Percentiles rank a stretch among this genome's conserved stretches.
phyloP scores from a whole-genome alignment of 1,284 basidiomycete genomes.

The Ceratobasidium sp. region DNA sequence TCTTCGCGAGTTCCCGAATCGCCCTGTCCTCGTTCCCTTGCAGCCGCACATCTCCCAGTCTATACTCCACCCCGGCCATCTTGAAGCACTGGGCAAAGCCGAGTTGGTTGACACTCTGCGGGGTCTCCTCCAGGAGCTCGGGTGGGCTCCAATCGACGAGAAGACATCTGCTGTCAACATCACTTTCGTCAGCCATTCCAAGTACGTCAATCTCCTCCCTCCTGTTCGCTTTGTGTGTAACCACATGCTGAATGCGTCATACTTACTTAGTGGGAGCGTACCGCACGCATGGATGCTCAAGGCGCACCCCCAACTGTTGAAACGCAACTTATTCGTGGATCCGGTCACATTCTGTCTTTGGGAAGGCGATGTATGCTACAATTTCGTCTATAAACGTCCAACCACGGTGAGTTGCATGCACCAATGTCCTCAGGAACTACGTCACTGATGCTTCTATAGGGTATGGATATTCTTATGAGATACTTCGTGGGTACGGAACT shows the following conservation, averaged over 20 bases:
- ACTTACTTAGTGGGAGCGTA: slow-evolving; percentile 78
- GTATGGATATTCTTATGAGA: slow-evolving; percentile 81
- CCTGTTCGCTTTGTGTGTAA: slow-evolving; percentile 26
- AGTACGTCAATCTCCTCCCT: slow-evolving; percentile 67
- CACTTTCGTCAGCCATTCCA: slow-evolving; percentile 88
- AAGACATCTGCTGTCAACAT: slow-evolving; percentile 56
- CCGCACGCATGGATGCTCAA: slow-evolving; percentile 89
- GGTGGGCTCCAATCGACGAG: slow-evolving; percentile 67
- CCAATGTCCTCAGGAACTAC: slow-evolving; percentile 45
- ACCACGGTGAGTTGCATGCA: slow-evolving; percentile 65
- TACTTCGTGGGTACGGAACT: slow-evolving; percentile 90
- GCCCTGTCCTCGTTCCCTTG: slow-evolving; percentile 82
- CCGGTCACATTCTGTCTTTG: slow-evolving; percentile 90
- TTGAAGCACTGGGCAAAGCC: slow-evolving; percentile 75
- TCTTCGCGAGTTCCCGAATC: slow-evolving; percentile 68
- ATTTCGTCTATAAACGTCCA: slow-evolving; percentile 82
- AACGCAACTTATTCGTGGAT: slow-evolving; percentile 88
- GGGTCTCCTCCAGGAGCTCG: slow-evolving; percentile 70
- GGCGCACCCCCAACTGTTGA: slow-evolving; percentile 74
- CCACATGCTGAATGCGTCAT: slow-evolving; percentile 8
- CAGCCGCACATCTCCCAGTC: slow-evolving; percentile 90
- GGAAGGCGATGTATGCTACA: slow-evolving; percentile 93
- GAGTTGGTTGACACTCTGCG: slow-evolving; percentile 74
- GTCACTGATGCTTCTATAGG: slow-evolving; percentile 60
- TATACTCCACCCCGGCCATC: slow-evolving; percentile 80